Base-by-base conservation (phyloP, 2,329 filamentous ascomycete species). In the Ascochyta lentis region DNA sequence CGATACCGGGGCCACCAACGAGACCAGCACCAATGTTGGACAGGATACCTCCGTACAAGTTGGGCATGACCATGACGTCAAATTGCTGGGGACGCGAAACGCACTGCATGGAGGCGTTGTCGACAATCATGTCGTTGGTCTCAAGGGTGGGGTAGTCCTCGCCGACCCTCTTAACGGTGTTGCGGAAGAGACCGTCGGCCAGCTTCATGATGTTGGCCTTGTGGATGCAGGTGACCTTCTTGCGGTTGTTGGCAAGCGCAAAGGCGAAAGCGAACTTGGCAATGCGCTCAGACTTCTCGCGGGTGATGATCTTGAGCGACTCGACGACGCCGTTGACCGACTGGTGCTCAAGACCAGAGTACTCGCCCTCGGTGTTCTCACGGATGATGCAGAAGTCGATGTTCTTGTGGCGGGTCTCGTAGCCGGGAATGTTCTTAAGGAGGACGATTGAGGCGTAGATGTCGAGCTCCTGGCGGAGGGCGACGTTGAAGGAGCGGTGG, bases 151-250 rank as follows among this genome's bases (percentile, higher is more conserved):
- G 94, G 83, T 95, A 99, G 79, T 96, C 92, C 83, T 96, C 90
- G 66, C 92, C 91, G 68, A 95, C 88, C 73, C 88, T 85, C 84
- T 96, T 92, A 86, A 98, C 96, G 68, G 95, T 98, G 83, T 89
- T 94, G 78, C 95, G 90, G 91, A 99, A 99, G 54, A 99, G 90
- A 80, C 95, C 95, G 71, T 99, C 95, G 78, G 93, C 94, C 57
- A 99, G 86, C 87, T 99, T 99, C 95, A 99, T 99, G 84, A 99
- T 99, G 86, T 99, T 99, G 81, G 95, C 95, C 87, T 99, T 99
- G 89, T 99, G 95, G 77, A 99, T 98, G 84, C 94, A 97, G 67
- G 95, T 98, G 55, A 99, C 92, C 90, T 98, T 98, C 86, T 96
- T 94, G 77, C 95, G 88, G 86, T 96, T 94, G 86, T 99, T 99